Conservation (phyloP, 441 rosid genomes). For the Bruguiera hainesii region DNA sequence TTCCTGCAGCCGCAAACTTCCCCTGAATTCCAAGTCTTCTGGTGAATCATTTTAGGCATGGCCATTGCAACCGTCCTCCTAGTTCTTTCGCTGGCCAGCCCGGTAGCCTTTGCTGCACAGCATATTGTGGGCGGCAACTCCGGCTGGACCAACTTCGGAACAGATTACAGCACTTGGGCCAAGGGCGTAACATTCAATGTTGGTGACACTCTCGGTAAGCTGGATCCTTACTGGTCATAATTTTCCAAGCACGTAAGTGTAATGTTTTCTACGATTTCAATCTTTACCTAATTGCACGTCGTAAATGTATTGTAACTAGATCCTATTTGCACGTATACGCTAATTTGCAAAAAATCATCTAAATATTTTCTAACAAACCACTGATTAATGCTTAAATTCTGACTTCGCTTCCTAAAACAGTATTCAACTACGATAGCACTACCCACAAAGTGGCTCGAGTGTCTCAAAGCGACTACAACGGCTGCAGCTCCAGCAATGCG, state of each 20-base stretch:
- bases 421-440: slow-evolving; percentile 38
- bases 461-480: slow-evolving; percentile 35
- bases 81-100: neutral
- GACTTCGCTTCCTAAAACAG: slow-evolving; percentile 21
- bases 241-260: too few species aligned
- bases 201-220: neutral
- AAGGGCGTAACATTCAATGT: neutral
- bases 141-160: neutral
- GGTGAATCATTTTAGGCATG: neutral
- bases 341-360: too few species aligned
- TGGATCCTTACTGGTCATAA: neutral
- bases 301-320: too few species aligned
- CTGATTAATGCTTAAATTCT: neutral
- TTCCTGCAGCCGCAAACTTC: neutral
- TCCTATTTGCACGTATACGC: too few species aligned
- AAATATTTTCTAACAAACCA: neutral
- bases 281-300: too few species aligned
- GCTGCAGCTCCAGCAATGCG: slow-evolving; percentile 39
- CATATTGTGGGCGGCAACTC: neutral
- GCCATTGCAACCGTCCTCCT: neutral
- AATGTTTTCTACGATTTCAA: too few species aligned
- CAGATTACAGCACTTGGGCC: neutral
- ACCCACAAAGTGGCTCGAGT: slow-evolving; percentile 49
- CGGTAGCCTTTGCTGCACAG: neutral
- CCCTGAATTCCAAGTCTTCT: neutral